Evolutionary conservation across 495 filamentous ascomycete species (phyloP).

Genomic region (Penicillium roqueforti): DNA sequence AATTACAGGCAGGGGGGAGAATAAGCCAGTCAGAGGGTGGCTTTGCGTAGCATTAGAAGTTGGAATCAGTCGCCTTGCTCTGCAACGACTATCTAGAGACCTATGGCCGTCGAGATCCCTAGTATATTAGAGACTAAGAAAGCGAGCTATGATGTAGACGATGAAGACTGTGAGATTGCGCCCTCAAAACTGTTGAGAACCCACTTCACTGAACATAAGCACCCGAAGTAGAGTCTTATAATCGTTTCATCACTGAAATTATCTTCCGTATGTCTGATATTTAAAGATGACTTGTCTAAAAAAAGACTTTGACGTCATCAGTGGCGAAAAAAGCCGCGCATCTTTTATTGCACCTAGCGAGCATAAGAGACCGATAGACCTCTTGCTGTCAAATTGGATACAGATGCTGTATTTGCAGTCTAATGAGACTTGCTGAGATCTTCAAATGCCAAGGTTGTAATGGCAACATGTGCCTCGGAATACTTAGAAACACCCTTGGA

Average conservation of each 20-base stretch:
- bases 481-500: not conserved
- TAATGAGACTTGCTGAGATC: not conserved
- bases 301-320: not conserved
- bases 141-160: not conserved
- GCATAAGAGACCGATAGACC: not conserved
- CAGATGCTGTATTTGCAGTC: not conserved
- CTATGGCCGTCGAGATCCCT: too few relatives aligned
- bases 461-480: not conserved
- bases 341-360: not conserved
- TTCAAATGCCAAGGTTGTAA: not conserved
- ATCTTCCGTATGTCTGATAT: not conserved
- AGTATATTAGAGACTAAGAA: not conserved
- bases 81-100: too few relatives aligned
- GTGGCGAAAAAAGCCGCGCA: not conserved
- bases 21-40: too few relatives aligned
- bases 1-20: too few relatives aligned
- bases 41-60: too few relatives aligned
- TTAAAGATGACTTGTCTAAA: too few relatives aligned
- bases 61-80: too few relatives aligned
- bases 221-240: not conserved
- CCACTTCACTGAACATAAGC: not conserved
- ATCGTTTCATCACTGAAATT: not conserved
- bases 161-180: not conserved
- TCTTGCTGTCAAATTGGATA: not conserved
- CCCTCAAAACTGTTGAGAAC: not conserved